Base-by-base conservation (phyloP, 2,329 filamentous ascomycete species). In the Nothopassalora personata region DNA sequence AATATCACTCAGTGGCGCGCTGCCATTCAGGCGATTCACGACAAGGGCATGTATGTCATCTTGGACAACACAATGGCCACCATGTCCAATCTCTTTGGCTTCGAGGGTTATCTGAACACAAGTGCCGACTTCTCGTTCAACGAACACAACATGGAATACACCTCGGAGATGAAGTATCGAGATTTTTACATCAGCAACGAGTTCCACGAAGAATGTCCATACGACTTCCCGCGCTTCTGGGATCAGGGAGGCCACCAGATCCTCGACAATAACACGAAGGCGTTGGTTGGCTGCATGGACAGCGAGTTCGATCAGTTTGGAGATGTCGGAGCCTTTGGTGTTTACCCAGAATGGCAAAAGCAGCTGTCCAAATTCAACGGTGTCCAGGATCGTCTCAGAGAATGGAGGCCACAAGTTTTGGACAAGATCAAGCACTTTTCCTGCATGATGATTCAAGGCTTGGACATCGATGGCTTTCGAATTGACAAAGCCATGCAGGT, bases 381-480 rank as follows among this genome's bases (percentile, higher is more conserved):
- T 46, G 85, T 87, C 1, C 85, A 88, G 71, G 85, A 88, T 70
- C 83, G 85, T 67, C 75, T 88, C 3, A 80, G 85, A 54, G 84
- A 86, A 65, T 88, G 85, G 85, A 67, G 79, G 28, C 81, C 82
- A 2, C 79, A 79, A 11, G 84, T 87, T 0, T 74, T 80, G 33
- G 76, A 80, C 50, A 83, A 83, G 64, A 74, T 87, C 58, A 80
- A 82, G 61, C 80, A 80, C 48, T 84, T 86, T 65, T 85, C 83
- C 1, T 88, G 85, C 71, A 83, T 87, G 71, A 77, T 83, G 34
- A 85, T 88, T 58, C 72, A 76, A 27, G 81, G 80, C 62, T 75
- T 88, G n/a, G 85, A 87, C 66, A 81, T 88, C 57, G 85, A 88
- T 66, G 85, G 84, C 0, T 86, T 84, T 67, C 81, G 85, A 56